Base-by-base conservation (phyloP, 805 yeast genomes). In the Osmozyma mogii region DNA sequence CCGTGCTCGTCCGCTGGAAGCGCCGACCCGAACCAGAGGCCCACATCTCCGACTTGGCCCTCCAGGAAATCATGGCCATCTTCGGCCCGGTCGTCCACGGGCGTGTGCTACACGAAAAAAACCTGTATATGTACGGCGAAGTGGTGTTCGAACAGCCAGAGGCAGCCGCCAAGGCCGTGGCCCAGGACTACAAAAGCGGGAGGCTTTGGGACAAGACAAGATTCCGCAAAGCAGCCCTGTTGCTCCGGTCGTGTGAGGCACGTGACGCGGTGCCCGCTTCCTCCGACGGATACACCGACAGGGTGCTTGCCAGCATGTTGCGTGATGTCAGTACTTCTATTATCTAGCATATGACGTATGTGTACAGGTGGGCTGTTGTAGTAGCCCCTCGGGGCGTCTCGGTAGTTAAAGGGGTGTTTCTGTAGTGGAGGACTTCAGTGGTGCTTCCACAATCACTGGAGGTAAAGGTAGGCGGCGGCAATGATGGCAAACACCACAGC, bases 391-490 rank as follows among this genome's bases (percentile, higher is more conserved):
- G 8, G 21, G 21, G 8, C 10, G 8, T 8, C 10, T 18, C 8
- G 10, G 9, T 18, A 8, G 9, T 18, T 8, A 10, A 8, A 8
- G 21, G 8, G 21, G 10, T 10, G 21, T 18, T 10, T 8, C 21
- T 10, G 21, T 10, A 8, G 10, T 18, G 21, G 9, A 18, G 8
- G 8, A 18, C 21, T 8, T 18, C 10, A 18, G 8, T 10, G 9
- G 21, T 18, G 9, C 21, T 10, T 8, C 21, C 10, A 18, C 10
- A 18, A 18, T 10, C n/a, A 41, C 31, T 40, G 32, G 30, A 41
- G 14, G 37, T 38, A 44, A 20, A 38, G 42, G 39, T 44, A 44
- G 10, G 36, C 40, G 16, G 46, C 46, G 10, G 46, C 48, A 24
- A 37, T 27, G 22, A 42, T 27, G 3, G 43, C 46, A 25, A 42